Conservation (phyloP, 768 basidiomycete species). For the Suillus clintonianus region DNA sequence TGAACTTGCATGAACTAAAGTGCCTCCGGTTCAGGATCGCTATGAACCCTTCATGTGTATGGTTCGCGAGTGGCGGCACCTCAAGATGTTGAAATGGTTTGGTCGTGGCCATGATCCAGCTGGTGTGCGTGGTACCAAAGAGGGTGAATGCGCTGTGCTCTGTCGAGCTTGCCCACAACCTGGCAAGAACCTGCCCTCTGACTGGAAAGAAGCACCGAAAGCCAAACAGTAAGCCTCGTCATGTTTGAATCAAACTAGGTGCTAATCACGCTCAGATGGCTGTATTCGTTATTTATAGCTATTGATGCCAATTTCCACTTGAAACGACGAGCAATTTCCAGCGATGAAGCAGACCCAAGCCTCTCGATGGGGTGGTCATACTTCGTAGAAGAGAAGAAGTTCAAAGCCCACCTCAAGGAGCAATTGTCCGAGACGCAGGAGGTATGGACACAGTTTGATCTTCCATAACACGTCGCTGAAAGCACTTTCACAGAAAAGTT, state of each 20-base stretch:
- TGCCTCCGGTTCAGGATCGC: conserved; percentile 5
- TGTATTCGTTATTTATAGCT: conserved; percentile 25
- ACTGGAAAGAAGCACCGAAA: background rate
- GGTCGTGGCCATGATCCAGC: background rate
- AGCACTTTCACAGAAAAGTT: background rate
- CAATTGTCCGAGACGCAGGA: background rate
- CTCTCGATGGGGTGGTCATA: conserved; percentile 28
- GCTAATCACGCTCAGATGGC: conserved; percentile 23
- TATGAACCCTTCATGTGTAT: conserved; percentile 23
- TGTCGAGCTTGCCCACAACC: conserved; percentile 9
- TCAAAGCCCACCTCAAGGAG: background rate
- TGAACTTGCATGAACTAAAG: background rate
- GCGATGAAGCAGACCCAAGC: conserved; percentile 26
- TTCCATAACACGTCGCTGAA: background rate
- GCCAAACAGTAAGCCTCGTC: background rate
- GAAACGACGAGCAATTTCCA: conserved; percentile 25
- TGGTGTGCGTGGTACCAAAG: conserved; percentile 1
- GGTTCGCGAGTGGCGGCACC: conserved; percentile 17
- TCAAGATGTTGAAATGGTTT: conserved; percentile 16
- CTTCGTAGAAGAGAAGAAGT: conserved; percentile 25
- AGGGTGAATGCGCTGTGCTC: background rate
- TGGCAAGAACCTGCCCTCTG: conserved; percentile 6
- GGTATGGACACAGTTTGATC: background rate
- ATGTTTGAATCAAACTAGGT: background rate
- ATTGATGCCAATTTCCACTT: conserved; percentile 37